Base-by-base conservation (phyloP, 768 basidiomycete genomes). In the Fibroporia radiculosa region DNA sequence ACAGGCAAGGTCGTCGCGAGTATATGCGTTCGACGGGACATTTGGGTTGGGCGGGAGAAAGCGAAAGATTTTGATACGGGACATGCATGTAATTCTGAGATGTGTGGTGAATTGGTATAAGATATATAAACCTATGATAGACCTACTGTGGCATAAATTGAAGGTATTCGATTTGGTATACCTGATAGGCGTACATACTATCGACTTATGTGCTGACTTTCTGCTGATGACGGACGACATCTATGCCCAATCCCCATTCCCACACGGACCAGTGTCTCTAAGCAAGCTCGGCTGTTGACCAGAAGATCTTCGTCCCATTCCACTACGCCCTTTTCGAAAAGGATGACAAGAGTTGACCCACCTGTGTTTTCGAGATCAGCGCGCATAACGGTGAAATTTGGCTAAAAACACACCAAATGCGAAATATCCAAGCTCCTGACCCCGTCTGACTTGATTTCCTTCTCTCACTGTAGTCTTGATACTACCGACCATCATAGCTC, bases 401-500 rank as follows among this genome's bases (percentile, higher is more conserved):
- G 24, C 24, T 14, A 4, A 18, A 28, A 38, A 40, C 5, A 67
- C 42, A 88, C 93, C 95, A 55, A 97, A 98, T 0, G 92, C 93
- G 57, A 97, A 97, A 59, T 89, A 95, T 1, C 92, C 89, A 57
- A 95, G 78, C 58, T 97, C 95, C 49, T 98, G 77, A 2, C 93
- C 93, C 11, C 89, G 78, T 56, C 73, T 73, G 49, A 98, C 81
- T 0, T 68, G 53, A 18, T 95, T 76, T 1, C 93, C 93, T 55
- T 93, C 89, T 37, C 82, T 55, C n/a, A 92, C 84, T 0, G 91
- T 92, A 4, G 84, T 87, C 55, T 79, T 63, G 59, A 97, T 98
- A 48, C 82, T 89, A 8, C 88, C 92, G 11, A 88, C 93, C 88
- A 92, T 90, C 91, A 93, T 93, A 6, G 91, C 91, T 19, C 92